These are phyloP conservation scores for Juglanconis oblonga DNA, from an alignment of 2,329 filamentous ascomycete genomes.

Conservation along the genomic window DNA sequence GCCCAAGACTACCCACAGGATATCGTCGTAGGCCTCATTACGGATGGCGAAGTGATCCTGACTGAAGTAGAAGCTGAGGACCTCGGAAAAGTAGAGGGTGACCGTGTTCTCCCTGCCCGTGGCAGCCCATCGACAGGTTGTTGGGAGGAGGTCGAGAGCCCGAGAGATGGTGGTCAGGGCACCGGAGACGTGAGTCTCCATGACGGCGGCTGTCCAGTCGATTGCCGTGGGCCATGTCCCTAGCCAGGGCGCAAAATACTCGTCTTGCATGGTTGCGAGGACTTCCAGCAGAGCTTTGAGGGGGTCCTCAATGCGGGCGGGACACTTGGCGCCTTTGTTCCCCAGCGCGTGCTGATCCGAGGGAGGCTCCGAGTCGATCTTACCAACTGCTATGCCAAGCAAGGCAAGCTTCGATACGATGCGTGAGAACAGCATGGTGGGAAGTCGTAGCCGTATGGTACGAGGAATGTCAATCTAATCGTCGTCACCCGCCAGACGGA, in stretches of 20 bases:
- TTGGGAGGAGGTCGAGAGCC: conserved; percentile 42
- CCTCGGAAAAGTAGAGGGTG: conserved; percentile 76
- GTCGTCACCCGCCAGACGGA: background rate
- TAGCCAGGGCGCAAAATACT: conserved; percentile 73
- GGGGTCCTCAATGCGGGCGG: background rate
- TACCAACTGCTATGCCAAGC: background rate
- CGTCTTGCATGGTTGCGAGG: conserved; percentile 64
- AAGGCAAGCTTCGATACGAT: background rate
- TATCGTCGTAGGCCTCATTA: conserved; percentile 82
- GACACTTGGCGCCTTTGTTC: background rate
- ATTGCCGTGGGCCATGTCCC: conserved; percentile 84
- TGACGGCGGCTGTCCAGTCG: conserved; percentile 90
- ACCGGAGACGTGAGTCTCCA: conserved; percentile 75
- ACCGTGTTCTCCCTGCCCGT: conserved; percentile 72
- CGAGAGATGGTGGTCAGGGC: conserved; percentile 68
- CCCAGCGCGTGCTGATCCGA: background rate
- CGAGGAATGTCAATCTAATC: too few species aligned
- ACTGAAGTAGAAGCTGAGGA: conserved; percentile 78
- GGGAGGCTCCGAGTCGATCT: background rate
- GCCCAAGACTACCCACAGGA: conserved; percentile 89
- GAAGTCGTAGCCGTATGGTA: too few species aligned
- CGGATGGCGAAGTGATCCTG: conserved; percentile 75
- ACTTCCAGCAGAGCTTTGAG: conserved; percentile 35
- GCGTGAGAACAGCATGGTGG: background rate
- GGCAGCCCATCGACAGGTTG: conserved; percentile 33